Conservation (phyloP, 2,329 filamentous ascomycete species). For the Alternaria dauci region DNA sequence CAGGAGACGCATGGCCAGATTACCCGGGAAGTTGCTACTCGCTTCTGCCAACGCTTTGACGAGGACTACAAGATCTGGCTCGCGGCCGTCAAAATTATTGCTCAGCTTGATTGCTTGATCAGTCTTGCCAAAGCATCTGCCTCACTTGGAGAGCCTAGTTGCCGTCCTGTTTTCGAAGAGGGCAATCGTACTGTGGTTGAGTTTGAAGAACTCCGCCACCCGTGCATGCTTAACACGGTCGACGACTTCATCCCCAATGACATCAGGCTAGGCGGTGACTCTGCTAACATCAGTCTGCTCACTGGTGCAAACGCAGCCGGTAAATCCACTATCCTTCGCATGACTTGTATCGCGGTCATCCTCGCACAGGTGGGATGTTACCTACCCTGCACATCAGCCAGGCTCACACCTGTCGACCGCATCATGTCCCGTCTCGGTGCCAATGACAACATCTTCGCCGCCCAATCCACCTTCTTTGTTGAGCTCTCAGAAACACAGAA, state of each 20-base stretch:
- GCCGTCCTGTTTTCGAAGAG: slow-evolving; percentile 87
- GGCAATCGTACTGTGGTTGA: slow-evolving; percentile 86
- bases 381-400: slow-evolving; percentile 82
- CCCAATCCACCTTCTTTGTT: slow-evolving; percentile 97
- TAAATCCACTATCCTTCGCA: slow-evolving; percentile 94
- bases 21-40: slow-evolving; percentile 80
- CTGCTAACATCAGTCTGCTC: slow-evolving; percentile 85
- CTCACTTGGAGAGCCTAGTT: slow-evolving; percentile 84
- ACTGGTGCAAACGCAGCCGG: slow-evolving; percentile 97
- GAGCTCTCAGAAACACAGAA: slow-evolving; percentile 98
- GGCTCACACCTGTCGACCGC: slow-evolving; percentile 88
- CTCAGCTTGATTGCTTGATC: slow-evolving; percentile 93
- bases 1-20: slow-evolving; percentile 94
- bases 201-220: slow-evolving; percentile 90
- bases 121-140: slow-evolving; percentile 89
- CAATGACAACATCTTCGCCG: slow-evolving; percentile 98
- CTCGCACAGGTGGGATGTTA: slow-evolving; percentile 97
- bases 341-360: slow-evolving; percentile 97
- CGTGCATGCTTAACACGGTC: slow-evolving; percentile 89
- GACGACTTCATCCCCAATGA: slow-evolving; percentile 98
- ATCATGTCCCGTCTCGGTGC: slow-evolving; percentile 99
- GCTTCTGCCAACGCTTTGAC: slow-evolving; percentile 90
- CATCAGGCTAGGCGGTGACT: slow-evolving; percentile 81
- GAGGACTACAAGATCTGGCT: slow-evolving; percentile 86
- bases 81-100: slow-evolving; percentile 85